Evolutionary conservation across 768 basidiomycete genomes (phyloP), one percentile per base, ranked within the genome.

Genomic region (Lentinula lateritia): DNA sequence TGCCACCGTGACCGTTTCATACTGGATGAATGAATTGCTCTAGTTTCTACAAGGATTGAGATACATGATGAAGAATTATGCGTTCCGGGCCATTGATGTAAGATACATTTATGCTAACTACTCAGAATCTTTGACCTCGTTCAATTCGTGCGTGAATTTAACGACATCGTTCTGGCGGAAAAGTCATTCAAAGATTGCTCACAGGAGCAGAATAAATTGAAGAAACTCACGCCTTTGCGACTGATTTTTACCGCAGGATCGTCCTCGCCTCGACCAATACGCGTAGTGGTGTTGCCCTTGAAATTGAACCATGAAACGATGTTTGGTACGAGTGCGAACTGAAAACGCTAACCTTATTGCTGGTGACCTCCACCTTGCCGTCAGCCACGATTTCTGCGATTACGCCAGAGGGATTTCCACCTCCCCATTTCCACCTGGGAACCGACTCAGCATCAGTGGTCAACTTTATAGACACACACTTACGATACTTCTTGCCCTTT

Each of bases 151-250:
- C 10, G 53, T 38, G n/a, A 54, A 15, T 54, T 54, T 54, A 5
- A 54, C 53, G 15, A 54, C 53, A 12, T 54, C 53, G 53, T 54
- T 54, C 53, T 54, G n/a, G n/a, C n/a, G n/a, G n/a, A n/a, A n/a
- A n/a, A n/a, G n/a, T n/a, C n/a, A n/a, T n/a, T n/a, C n/a, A n/a
- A n/a, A n/a, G n/a, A n/a, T n/a, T n/a, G n/a, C 28, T 28, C 28
- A 28, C 28, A 28, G 28, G 3, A 28, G 28, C 3, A 23, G 23
- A 3, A 23, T 1, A 28, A 28, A 2, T 28, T 3, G 8, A 41
- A 2, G 13, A 2, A 18, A 54, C 53, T 54, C 6, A 54, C 53
- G 10, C 53, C 53, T 12, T 54, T 18, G 1, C 53, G 53, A 35
- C 8, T 39, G n/a, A 54, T 54, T 16, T 54, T 54, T 18, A 54